Percentiles rank a stretch among this genome's conserved stretches.
phyloP scores from a whole-genome alignment of 805 yeast genomes.

The Ogataea zsoltii region DNA sequence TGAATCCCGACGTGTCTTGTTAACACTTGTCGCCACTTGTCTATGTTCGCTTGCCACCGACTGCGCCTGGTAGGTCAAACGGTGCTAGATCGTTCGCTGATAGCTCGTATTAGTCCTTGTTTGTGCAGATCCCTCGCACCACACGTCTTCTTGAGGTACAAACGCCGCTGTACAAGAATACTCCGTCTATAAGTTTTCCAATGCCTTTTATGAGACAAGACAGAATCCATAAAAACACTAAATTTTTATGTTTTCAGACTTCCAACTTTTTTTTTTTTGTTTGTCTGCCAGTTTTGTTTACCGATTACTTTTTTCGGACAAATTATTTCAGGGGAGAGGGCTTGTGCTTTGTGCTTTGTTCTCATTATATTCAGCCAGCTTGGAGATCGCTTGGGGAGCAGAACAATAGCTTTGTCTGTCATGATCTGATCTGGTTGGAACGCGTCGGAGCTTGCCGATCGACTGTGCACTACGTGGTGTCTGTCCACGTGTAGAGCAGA shows the following conservation, averaged over 20 bases:
- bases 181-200: neutral
- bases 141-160: slow-evolving; percentile 1
- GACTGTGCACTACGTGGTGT: no score
- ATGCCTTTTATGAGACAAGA: slow-evolving; percentile 5
- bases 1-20: no score
- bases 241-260: slow-evolving; percentile 2
- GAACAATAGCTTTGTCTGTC: no score
- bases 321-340: slow-evolving; percentile 5
- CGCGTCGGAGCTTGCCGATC: no score
- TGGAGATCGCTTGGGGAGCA: no score
- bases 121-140: neutral
- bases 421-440: no score
- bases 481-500: no score
- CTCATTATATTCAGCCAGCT: no score
- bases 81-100: neutral
- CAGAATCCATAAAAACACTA: slow-evolving; percentile 4
- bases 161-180: neutral
- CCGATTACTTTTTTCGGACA: slow-evolving; percentile 8
- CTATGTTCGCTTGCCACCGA: slow-evolving; percentile 3
- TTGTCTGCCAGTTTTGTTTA: slow-evolving; percentile 8
- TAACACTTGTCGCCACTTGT: neutral
- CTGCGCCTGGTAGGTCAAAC: neutral
- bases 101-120: neutral
- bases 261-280: slow-evolving; percentile 2
- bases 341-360: no score